phyloP scores from a whole-genome alignment of 169 alveolate species.

The Eimeria maxima region DNA sequence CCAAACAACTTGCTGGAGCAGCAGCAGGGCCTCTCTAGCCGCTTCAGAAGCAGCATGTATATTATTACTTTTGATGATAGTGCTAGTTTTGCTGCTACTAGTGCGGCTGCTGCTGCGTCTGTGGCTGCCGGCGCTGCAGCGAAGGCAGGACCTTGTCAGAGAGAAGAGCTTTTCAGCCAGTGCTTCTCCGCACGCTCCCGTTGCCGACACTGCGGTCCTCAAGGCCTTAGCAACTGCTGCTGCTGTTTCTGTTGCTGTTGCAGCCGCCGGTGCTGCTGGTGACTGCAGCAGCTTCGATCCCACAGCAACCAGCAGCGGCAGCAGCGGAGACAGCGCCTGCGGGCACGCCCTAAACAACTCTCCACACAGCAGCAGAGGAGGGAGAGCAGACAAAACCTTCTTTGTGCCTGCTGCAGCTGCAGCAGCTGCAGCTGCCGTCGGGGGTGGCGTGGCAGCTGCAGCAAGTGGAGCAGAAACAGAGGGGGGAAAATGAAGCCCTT shows the following conservation, averaged over 20 bases:
- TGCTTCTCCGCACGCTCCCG: constrained; percentile 61
- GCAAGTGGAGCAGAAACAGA: background rate
- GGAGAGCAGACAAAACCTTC: constrained; percentile 39
- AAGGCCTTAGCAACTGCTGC: constrained; percentile 71
- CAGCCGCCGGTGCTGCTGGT: background rate
- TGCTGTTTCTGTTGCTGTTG: constrained; percentile 39
- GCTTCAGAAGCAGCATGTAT: constrained; percentile 34
- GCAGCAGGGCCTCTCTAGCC: constrained; percentile 54
- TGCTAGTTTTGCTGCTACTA: constrained; percentile 15
- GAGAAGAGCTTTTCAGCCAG: constrained; percentile 37
- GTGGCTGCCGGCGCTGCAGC: constrained; percentile 31
- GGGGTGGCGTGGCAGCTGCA: constrained; percentile 37
- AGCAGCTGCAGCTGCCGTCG: background rate
- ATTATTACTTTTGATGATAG: background rate
- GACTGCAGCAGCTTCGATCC: constrained; percentile 53
- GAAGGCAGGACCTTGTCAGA: constrained; percentile 35
- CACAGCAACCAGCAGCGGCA: constrained; percentile 55
- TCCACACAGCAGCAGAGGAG: constrained; percentile 65
- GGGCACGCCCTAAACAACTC: constrained; percentile 65
- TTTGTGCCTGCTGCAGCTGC: constrained; percentile 24
- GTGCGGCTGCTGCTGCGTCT: background rate
- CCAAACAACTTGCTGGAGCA: constrained; percentile 78
- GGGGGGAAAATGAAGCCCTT: constrained; percentile 19
- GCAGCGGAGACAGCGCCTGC: constrained; percentile 60
- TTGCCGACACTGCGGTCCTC: constrained; percentile 68